Percentiles rank a stretch among this genome's conserved stretches.
Conservation (phyloP, 2,329 filamentous ascomycete species). For the Cladosporium sp. region DNA sequence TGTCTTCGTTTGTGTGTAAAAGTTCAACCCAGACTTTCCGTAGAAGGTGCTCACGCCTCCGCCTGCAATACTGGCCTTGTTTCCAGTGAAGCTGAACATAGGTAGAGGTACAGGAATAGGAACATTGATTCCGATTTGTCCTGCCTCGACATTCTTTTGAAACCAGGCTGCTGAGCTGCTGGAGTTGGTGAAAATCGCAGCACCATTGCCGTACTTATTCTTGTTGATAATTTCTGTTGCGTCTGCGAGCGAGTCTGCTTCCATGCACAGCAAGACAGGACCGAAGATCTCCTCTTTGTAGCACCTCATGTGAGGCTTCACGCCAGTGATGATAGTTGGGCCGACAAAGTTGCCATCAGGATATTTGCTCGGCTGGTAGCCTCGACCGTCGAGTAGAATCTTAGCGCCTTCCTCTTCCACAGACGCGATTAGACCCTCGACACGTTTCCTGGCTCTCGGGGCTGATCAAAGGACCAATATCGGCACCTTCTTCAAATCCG, state of each 20-base stretch:
- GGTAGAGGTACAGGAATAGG: constrained; percentile 64
- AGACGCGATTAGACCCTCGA: constrained; percentile 71
- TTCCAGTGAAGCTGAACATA: constrained; percentile 54
- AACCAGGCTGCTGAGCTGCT: constrained; percentile 76
- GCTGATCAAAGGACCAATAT: constrained; percentile 79
- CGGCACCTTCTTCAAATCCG: constrained; percentile 76
- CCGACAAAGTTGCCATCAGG: constrained; percentile 79
- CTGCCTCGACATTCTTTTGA: constrained; percentile 77
- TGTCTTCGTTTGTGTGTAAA: constrained; percentile 97
- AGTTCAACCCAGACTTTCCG: constrained; percentile 85
- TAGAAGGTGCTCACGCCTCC: constrained; percentile 94
- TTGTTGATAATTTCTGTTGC: constrained; percentile 79
- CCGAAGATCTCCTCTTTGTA: constrained; percentile 86
- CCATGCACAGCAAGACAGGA: constrained; percentile 78
- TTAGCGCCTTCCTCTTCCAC: constrained; percentile 80
- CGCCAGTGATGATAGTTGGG: constrained; percentile 79
- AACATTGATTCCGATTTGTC: constrained; percentile 84
- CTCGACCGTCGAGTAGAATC: constrained; percentile 76
- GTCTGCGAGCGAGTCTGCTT: constrained; percentile 74
- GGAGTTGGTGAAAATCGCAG: constrained; percentile 80
- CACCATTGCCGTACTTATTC: constrained; percentile 86
- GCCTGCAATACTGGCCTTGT: constrained; percentile 86
- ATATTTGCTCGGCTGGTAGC: constrained; percentile 73
- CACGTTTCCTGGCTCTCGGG: constrained; percentile 75
- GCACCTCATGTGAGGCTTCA: constrained; percentile 78